These are phyloP conservation scores for Laguncularia racemosa DNA, from an alignment of 345 rosid genomes.

Conservation along the genomic window DNA sequence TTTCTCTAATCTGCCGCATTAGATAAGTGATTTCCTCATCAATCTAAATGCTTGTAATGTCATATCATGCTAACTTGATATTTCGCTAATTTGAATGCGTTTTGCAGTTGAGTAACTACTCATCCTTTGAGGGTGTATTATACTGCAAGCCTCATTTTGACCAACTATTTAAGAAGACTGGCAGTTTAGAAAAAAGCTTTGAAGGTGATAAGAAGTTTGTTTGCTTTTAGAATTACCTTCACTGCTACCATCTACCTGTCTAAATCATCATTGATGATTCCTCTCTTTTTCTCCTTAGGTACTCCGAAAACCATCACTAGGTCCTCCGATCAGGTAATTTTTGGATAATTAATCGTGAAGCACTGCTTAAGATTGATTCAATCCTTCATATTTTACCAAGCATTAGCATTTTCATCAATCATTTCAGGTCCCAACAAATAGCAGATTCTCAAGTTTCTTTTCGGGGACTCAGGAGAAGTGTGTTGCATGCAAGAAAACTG, in stretches of 20 bases:
- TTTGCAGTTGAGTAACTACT: slow-evolving; percentile 52
- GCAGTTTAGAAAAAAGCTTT: slow-evolving; percentile 71
- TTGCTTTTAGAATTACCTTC: slow-evolving; percentile 1
- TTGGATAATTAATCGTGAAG: neutral
- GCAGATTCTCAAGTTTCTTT: slow-evolving; percentile 56
- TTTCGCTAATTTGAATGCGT: neutral
- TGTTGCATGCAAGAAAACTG: slow-evolving; percentile 66
- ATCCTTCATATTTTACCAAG: neutral
- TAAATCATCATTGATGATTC: neutral
- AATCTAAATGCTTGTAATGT: neutral
- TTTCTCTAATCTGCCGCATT: too few species aligned
- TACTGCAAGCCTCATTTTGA: slow-evolving; percentile 84
- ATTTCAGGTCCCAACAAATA: slow-evolving; percentile 36
- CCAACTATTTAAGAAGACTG: slow-evolving; percentile 68
- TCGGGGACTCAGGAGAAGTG: slow-evolving; percentile 82
- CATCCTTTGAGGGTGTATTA: slow-evolving; percentile 67
- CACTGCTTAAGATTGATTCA: neutral
- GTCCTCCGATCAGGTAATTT: slow-evolving; percentile 47
- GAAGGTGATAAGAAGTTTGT: slow-evolving; percentile 33
- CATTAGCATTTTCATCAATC: slow-evolving; percentile 1
- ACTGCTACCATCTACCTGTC: slow-evolving; percentile 1
- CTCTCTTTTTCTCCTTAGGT: slow-evolving; percentile 25
- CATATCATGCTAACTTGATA: slow-evolving; percentile 1
- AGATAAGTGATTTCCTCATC: neutral
- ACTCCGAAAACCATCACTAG: slow-evolving; percentile 44